Evolutionary conservation across 768 basidiomycete species (phyloP).

Genomic region (Leccinum disarticulatum): DNA sequence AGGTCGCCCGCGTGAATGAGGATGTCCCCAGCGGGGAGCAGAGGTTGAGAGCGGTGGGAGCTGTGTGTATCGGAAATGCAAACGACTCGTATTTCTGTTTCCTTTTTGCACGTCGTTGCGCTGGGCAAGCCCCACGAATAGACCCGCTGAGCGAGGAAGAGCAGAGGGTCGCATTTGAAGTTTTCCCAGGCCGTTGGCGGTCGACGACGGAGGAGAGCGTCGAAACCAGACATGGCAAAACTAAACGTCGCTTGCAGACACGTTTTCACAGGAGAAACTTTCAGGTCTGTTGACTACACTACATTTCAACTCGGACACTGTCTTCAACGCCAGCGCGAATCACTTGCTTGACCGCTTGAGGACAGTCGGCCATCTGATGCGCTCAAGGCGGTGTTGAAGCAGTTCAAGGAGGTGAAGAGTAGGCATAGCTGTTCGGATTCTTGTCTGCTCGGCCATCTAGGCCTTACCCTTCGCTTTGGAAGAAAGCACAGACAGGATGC

Average conservation of each 20-base stretch:
- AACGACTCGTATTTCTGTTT: background rate
- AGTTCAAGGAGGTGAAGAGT: constrained; percentile 38
- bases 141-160: constrained; percentile 7
- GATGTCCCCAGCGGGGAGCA: constrained; percentile 6
- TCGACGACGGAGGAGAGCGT: constrained; percentile 6
- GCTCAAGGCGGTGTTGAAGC: no score
- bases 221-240: background rate
- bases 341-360: no score
- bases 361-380: no score
- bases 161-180: constrained; percentile 5
- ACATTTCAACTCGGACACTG: no score
- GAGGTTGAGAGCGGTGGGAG: constrained; percentile 5
- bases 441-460: constrained; percentile 19
- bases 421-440: background rate
- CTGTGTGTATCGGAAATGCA: constrained; percentile 12
- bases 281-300: no score
- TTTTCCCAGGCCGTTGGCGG: constrained; percentile 9
- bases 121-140: constrained; percentile 3
- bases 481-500: constrained; percentile 34
- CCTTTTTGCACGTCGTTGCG: background rate
- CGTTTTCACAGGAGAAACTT: no score
- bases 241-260: no score
- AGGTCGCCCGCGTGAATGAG: constrained; percentile 11
- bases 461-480: constrained; percentile 44
- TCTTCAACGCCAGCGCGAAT: no score